These are phyloP conservation scores for Iris pallida DNA, from an alignment of 116 monocot species.

Conservation along the genomic window DNA sequence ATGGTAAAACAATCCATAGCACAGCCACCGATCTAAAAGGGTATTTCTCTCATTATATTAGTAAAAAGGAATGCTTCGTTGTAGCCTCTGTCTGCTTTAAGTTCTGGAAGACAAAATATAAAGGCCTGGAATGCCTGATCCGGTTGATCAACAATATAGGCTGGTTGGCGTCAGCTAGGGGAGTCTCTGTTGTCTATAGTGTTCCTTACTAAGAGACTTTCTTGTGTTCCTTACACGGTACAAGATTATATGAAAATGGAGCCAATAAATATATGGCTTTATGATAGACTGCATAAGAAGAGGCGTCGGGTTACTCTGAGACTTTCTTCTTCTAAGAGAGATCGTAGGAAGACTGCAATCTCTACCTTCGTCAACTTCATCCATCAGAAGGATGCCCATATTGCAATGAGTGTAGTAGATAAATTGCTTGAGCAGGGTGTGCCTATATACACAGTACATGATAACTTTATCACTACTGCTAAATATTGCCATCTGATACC, in stretches of 20 bases:
- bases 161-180: background rate
- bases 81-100: no score
- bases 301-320: conserved; percentile 10
- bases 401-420: conserved; percentile 2
- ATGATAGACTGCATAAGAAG: no score
- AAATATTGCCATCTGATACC: no score
- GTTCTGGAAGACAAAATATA: background rate
- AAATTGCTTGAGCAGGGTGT: background rate
- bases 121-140: background rate
- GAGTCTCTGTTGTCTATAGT: conserved; percentile 2
- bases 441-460: conserved; percentile 14
- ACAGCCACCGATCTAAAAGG: background rate
- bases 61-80: background rate
- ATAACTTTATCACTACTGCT: conserved; percentile 15
- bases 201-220: background rate
- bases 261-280: no score
- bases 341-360: background rate
- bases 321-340: background rate
- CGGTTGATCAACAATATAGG: conserved; percentile 7
- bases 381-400: conserved; percentile 17
- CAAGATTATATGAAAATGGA: no score
- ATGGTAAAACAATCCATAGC: conserved; percentile 8
- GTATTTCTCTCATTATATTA: background rate
- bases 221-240: no score
- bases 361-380: conserved; percentile 18